Conservation (phyloP, 164 flowering plant genomes). For the Amborella trichopoda region DNA sequence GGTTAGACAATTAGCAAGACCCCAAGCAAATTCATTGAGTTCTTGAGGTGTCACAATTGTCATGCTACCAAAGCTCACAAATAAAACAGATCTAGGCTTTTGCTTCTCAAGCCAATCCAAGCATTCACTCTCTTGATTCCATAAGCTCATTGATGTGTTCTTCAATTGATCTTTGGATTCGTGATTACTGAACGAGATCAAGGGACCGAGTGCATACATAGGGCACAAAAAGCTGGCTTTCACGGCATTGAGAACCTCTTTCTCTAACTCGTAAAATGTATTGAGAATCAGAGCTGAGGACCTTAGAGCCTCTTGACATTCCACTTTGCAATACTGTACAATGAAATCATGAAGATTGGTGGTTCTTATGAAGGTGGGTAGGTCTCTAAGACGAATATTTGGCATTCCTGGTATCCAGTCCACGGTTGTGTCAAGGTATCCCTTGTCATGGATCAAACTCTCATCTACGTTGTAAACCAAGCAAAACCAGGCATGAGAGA, state of each 20-base stretch:
- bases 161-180: neutral
- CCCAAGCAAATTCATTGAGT: constrained; percentile 31
- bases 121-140: constrained; percentile 25
- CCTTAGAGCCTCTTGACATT: constrained; percentile 2
- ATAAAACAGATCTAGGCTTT: constrained; percentile 18
- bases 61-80: constrained; percentile 31
- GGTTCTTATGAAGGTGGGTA: constrained; percentile 14
- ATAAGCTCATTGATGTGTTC: constrained; percentile 6
- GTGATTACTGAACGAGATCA: constrained; percentile 4
- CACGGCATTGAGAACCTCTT: constrained; percentile 11
- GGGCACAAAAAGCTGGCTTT: neutral
- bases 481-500: no score
- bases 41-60: constrained; percentile 18
- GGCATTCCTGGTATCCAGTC: constrained; percentile 27
- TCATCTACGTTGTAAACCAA: no score
- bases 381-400: constrained; percentile 19
- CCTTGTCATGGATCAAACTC: no score
- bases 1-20: constrained; percentile 23
- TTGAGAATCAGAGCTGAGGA: constrained; percentile 12
- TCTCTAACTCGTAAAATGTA: constrained; percentile 13
- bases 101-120: constrained; percentile 23
- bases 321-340: constrained; percentile 5
- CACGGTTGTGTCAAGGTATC: constrained; percentile 16
- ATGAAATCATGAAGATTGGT: constrained; percentile 10
- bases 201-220: constrained; percentile 22